These are phyloP conservation scores for Termitomyces sp. DNA, from an alignment of 768 basidiomycete species.

Conservation along the genomic window DNA sequence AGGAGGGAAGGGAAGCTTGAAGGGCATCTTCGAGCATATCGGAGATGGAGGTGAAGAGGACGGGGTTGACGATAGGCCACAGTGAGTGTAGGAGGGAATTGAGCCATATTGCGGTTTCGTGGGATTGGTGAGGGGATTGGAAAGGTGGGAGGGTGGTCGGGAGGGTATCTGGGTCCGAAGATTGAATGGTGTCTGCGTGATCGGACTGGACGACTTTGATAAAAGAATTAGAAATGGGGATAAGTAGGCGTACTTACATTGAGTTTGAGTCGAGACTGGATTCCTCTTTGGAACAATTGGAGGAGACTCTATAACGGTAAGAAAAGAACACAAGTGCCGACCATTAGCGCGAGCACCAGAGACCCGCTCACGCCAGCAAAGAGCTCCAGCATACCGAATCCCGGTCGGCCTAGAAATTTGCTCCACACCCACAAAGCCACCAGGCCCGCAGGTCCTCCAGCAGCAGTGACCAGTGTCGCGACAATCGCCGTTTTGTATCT, in stretches of 20 bases:
- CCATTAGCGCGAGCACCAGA: constrained; percentile 19
- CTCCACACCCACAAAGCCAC: constrained; percentile 19
- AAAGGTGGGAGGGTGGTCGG: too few relatives aligned
- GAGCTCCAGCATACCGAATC: constrained; percentile 15
- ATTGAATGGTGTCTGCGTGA: background rate
- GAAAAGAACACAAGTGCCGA: constrained; percentile 20
- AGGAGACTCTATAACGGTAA: background rate
- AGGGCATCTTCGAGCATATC: constrained; percentile 64
- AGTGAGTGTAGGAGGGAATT: constrained; percentile 55
- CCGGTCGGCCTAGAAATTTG: constrained; percentile 11
- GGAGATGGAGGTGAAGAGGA: constrained; percentile 48
- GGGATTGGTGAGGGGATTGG: constrained; percentile 7
- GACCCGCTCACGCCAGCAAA: constrained; percentile 20
- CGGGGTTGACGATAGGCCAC: constrained; percentile 73
- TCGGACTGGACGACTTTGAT: background rate
- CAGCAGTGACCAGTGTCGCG: constrained; percentile 23
- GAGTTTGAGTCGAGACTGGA: background rate
- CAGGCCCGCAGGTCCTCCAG: constrained; percentile 19
- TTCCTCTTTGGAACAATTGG: background rate
- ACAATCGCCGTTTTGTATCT: constrained; percentile 26
- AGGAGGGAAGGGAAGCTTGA: constrained; percentile 44
- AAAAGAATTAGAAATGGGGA: background rate
- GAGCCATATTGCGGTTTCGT: constrained; percentile 50
- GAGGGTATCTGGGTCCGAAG: too few relatives aligned
- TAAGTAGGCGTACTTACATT: background rate